Percentiles rank a stretch among this genome's conserved stretches.
Conservation (phyloP, 2,329 filamentous ascomycete species). For the Plenodomus biglobosus region DNA sequence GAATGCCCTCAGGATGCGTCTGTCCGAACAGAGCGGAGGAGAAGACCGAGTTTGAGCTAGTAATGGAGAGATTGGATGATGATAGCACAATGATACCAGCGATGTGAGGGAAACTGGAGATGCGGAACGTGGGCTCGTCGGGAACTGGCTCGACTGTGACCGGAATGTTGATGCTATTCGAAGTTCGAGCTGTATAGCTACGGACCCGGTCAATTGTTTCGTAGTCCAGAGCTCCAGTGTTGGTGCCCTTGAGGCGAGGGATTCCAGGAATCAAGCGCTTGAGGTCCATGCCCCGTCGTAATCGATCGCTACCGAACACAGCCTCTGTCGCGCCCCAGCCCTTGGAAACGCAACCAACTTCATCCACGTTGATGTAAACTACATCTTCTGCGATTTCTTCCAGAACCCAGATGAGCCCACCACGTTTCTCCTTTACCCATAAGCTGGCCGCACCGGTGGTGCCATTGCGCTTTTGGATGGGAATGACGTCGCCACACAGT, state of each 20-base stretch:
- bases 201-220: conserved; percentile 69
- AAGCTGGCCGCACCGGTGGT: conserved; percentile 88
- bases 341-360: conserved; percentile 71
- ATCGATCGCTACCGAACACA: conserved; percentile 78
- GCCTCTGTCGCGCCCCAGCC: conserved; percentile 74
- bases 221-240: conserved; percentile 75
- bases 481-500: conserved; percentile 95
- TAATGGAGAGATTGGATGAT: conserved; percentile 74
- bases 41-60: conserved; percentile 93
- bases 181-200: conserved; percentile 83
- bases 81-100: conserved; percentile 93
- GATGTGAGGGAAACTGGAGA: conserved; percentile 96
- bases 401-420: conserved; percentile 93
- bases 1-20: conserved; percentile 76
- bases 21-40: conserved; percentile 90
- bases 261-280: conserved; percentile 78
- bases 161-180: conserved; percentile 77
- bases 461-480: conserved; percentile 94
- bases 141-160: conserved; percentile 75
- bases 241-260: conserved; percentile 72
- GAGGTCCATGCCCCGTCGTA: conserved; percentile 71
- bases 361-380: conserved; percentile 73
- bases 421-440: conserved; percentile 97
- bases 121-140: conserved; percentile 70
- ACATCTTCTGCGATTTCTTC: conserved; percentile 98